A percentile compares a stretch with the other conserved stretches of the same genome.
Conservation (phyloP, 208 protist species). For the Leishmania braziliensis region DNA sequence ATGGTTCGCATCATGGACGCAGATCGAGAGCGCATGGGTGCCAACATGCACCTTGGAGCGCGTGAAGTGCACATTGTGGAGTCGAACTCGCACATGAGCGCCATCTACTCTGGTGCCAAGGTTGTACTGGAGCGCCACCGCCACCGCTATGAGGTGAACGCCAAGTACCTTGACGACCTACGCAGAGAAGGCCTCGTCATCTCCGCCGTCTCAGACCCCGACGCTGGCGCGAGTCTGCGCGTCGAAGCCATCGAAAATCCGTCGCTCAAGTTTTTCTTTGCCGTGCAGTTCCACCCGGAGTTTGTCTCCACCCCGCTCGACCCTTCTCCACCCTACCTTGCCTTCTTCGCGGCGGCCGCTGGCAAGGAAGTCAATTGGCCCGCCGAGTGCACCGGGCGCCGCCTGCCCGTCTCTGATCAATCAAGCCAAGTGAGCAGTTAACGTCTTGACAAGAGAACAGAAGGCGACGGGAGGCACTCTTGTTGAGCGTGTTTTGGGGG, state of each 20-base stretch:
- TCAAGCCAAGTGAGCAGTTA: background rate
- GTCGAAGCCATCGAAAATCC: slow-evolving; percentile 90
- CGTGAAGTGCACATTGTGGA: slow-evolving; percentile 84
- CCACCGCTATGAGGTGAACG: slow-evolving; percentile 98
- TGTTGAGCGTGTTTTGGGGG: background rate
- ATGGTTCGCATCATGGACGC: slow-evolving; percentile 98
- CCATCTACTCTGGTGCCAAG: slow-evolving; percentile 87
- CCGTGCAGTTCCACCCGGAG: slow-evolving; percentile 99
- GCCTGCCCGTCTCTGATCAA: slow-evolving; percentile 26
- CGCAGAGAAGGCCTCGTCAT: slow-evolving; percentile 92
- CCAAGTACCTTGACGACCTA: slow-evolving; percentile 90
- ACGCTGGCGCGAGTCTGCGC: slow-evolving; percentile 88
- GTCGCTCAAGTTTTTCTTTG: slow-evolving; percentile 92
- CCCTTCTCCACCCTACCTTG: slow-evolving; percentile 97
- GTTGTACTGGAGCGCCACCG: slow-evolving; percentile 96
- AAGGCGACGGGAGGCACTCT: background rate
- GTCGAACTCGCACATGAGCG: slow-evolving; percentile 57
- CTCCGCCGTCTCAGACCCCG: slow-evolving; percentile 82
- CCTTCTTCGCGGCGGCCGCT: slow-evolving; percentile 93
- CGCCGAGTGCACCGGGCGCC: slow-evolving; percentile 39
- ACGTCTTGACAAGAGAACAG: background rate
- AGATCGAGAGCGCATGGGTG: slow-evolving; percentile 95
- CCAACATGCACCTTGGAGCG: slow-evolving; percentile 99
- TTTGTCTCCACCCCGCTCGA: slow-evolving; percentile 95
- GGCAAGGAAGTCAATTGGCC: slow-evolving; percentile 71